Base-by-base conservation (phyloP, 2,329 filamentous ascomycete species). In the Calonectria pseudoturangicola region DNA sequence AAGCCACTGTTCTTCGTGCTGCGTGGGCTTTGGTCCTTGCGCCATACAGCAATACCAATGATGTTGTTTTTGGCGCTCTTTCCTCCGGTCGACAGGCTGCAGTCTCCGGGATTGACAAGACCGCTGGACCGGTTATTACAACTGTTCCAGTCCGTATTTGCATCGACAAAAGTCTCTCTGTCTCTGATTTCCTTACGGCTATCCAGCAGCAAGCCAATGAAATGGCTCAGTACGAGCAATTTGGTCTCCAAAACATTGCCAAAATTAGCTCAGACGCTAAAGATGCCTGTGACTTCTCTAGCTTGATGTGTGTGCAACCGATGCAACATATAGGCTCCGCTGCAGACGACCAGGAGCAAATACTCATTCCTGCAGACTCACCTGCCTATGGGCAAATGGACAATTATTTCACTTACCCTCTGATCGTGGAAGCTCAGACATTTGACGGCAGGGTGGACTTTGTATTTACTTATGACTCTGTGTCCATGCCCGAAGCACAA, bases 21-120 rank as follows among this genome's bases (percentile, higher is more conserved):
- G 89, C 90, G 0, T 86, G 89, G 77, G 85, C 86, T 5, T 86
- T 88, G 68, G 77, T 92, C 2, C 33, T 92, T 3, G 82, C 85
- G 18, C 82, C 83, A 6, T 92, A 92, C 73, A 78, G 85, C 2
- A 88, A 73, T 1, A 70, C 71, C 0, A 45, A 83, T 1, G 85
- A 87, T 65, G 80, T 87, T 12, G 78, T 85, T 6, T 87, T 87
- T 65, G 87, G 86, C 0, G 81, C 83, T 65, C 87, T 85, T 0
- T 76, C 87, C 1, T 85, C 85, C 5, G 86, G 87, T 8, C 82
- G 86, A 21, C 76, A 76, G 2, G 74, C 73, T 1, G 66, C 77
- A 1, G 69, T 82, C 0, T 18, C 56, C 2, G 78, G 71, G 18
- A 72, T 78, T n/a, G 77, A 81, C 12, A 27, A 39, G 0, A 74